These are phyloP conservation scores for Penicillium flavigenum DNA, from an alignment of 495 filamentous ascomycete species.

Conservation along the genomic window DNA sequence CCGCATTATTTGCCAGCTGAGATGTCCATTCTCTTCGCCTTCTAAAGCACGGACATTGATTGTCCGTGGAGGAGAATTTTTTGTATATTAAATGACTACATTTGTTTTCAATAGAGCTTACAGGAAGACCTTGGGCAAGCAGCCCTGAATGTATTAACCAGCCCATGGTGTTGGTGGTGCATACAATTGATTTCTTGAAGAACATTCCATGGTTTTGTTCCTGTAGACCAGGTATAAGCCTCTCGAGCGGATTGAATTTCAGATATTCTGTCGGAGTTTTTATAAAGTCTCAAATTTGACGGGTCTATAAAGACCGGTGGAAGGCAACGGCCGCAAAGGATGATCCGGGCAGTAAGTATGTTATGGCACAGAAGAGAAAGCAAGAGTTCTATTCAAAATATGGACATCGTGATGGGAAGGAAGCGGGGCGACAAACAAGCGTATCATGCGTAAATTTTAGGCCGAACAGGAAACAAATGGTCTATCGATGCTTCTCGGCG, in stretches of 20 bases:
- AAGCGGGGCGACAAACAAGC: constrained; percentile 8
- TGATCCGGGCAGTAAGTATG: neutral
- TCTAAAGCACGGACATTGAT: neutral
- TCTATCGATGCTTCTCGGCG: constrained; percentile 38
- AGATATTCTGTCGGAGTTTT: neutral
- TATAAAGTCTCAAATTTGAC: neutral
- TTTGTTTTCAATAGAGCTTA: constrained; percentile 11
- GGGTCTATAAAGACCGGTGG: neutral
- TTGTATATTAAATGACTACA: constrained; percentile 14
- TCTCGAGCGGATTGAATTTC: neutral
- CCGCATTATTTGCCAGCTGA: neutral
- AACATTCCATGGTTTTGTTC: neutral
- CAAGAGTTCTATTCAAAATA: constrained; percentile 9
- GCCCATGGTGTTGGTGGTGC: constrained; percentile 4
- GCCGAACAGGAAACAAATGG: constrained; percentile 13
- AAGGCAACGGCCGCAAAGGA: neutral
- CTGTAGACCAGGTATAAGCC: neutral
- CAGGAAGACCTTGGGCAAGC: neutral
- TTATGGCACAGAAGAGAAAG: neutral
- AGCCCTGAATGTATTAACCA: constrained; percentile 3
- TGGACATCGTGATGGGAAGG: constrained; percentile 6
- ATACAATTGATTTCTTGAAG: constrained; percentile 1
- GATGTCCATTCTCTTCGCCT: neutral
- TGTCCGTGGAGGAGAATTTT: neutral
- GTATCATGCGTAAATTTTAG: constrained; percentile 19